Evolutionary conservation across 2,329 filamentous ascomycete species (phyloP), one percentile per base, ranked within the genome.

Genomic region (Talaromyces sp.): DNA sequence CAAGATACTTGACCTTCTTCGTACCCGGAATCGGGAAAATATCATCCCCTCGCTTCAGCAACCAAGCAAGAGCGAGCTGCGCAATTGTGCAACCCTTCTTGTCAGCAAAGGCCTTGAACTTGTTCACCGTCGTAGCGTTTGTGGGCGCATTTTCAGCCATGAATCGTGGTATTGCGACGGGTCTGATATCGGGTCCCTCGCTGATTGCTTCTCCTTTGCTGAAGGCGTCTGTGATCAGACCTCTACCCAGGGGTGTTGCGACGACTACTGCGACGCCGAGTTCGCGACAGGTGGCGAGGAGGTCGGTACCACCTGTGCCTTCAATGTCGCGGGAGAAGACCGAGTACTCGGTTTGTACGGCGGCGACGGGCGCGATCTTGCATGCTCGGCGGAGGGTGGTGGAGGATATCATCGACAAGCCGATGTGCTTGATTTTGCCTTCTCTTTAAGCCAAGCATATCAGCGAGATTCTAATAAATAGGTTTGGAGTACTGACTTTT

Each of bases 11-110:
- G 3, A 68, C 61, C n/a, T 65, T 69, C 36, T 69, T 71, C 6
- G 72, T 75, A 7, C 73, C 73, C 0, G 73, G 73, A 36, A 75
- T 74, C 2, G 73, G 72, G 27, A 75, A 69, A 38, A 74, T 70
- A 49, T 73, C 71, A 4, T 67, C 38, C 2, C 85, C 85, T 70
- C 89, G 86, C 3, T 82, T 82, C 68, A 88, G 70, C 64, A 90
- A 69, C 87, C 88, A 91, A 0, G 88, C 88, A 31, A 90, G 77
- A 1, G 85, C 83, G 36, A 91, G 72, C 72, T 91, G 84, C 1
- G 80, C 81, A 0, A 85, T 69, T 0, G 87, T 88, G 54, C 79
- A 81, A 3, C 78, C 81, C 75, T 90, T 89, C 67, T 76, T 78
- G 49, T 80, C 75, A 0, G 85, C 86, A 5, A 89, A 71, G 5